Evolutionary conservation across 2,329 filamentous ascomycete species (phyloP), one percentile per base, ranked within the genome.

Genomic region (Blastomyces gilchristii): DNA sequence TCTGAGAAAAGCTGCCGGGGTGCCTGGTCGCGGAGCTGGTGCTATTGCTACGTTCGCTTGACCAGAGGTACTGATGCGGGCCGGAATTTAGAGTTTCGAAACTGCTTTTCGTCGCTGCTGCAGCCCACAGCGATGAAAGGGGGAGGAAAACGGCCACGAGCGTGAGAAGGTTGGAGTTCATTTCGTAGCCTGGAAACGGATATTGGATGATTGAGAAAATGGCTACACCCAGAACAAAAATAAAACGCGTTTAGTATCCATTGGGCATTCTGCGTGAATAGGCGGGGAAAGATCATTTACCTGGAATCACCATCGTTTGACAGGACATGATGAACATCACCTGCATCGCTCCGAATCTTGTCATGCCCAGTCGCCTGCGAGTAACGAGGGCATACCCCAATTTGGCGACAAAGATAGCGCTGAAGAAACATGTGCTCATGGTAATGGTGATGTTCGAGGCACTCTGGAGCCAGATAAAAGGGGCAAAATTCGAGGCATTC

Each of bases 281-380:
- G 2, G 39, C 18, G 34, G 71, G 69, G 65, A 69, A 65, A 50
- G 34, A 31, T 47, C 4, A 41, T 79, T 74, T 77, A 86, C 85
- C 81, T 70, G 86, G 86, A 65, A 88, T 77, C 43, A 85, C 70
- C 78, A 89, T 79, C 1, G 85, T 87, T 73, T 87, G 85, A 65
- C 83, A 85, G 58, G 84, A 83, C 81, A 87, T 87, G 68, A 87
- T 81, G 71, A 86, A 86, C 65, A 88, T 83, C 63, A 86, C 81
- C 68, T 86, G 83, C 79, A 88, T 84, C 1, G 84, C 83, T 11
- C 84, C 84, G 69, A 86, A 87, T 62, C 83, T 80, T 62, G 76
- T 79, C 69, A 87, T 77, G 1, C 84, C 83, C 64, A 88, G 75
- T 67, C 76, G 77, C 62, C 77, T 80, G 28, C 86, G 81, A 66